A percentile compares a stretch with the other conserved stretches of the same genome.
Evolutionary conservation across 208 protist genomes (phyloP).

Genomic region (Acanthamoeba castellanii): DNA sequence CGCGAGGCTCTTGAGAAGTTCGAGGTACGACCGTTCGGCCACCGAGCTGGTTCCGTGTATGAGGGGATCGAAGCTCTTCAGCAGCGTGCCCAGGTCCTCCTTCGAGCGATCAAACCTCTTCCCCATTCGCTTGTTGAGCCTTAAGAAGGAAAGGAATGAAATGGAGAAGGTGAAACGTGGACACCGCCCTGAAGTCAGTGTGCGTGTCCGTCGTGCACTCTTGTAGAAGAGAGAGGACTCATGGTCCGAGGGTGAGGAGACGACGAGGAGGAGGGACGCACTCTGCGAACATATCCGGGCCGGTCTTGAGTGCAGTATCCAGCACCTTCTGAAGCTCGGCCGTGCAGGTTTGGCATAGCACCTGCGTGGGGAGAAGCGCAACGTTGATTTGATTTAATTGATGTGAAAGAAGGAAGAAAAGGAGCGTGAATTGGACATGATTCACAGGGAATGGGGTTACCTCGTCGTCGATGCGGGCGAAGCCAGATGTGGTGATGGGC

Average conservation of each 20-base stretch:
- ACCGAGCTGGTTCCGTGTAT: not conserved
- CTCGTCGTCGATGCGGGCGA: not conserved
- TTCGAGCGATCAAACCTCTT: not conserved
- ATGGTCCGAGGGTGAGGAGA: not conserved
- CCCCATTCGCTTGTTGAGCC: constrained; percentile 49
- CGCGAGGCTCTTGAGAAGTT: constrained; percentile 1
- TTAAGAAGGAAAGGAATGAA: not conserved
- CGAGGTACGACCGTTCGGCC: constrained; percentile 17
- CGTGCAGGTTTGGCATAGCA: not conserved
- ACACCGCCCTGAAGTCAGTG: not conserved
- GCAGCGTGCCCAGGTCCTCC: not conserved
- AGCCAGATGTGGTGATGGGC: constrained; percentile 10
- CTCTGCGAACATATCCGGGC: not conserved
- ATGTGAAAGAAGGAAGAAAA: not conserved
- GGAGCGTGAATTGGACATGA: too few relatives aligned
- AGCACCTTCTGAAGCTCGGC: not conserved
- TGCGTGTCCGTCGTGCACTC: not conserved
- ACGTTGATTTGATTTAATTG: not conserved
- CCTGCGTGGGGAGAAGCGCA: not conserved
- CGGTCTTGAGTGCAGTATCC: not conserved
- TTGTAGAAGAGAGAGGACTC: not conserved
- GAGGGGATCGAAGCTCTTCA: not conserved
- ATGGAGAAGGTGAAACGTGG: not conserved
- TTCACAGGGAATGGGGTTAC: not conserved
- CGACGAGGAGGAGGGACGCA: not conserved